phyloP scores from a whole-genome alignment of 371 early-diverging fungal genomes.

The Antonospora locustae region DNA sequence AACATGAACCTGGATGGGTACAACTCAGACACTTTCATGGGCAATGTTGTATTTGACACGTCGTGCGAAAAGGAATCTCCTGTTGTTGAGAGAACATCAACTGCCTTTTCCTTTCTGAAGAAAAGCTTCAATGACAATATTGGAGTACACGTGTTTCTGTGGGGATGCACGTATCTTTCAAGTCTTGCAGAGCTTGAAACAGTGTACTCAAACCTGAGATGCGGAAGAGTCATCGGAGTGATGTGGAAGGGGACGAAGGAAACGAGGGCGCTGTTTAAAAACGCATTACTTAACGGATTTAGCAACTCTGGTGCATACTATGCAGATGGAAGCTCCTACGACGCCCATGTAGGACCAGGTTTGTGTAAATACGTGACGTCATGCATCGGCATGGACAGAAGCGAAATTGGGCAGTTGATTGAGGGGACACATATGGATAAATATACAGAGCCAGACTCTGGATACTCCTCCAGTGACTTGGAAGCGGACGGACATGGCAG shows the following conservation, averaged over 20 bases:
- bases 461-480: not conserved
- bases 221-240: conserved; percentile 40
- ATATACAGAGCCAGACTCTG: conserved; percentile 4
- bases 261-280: conserved; percentile 35
- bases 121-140: conserved; percentile 12
- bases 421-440: not conserved
- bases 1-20: conserved; percentile 11
- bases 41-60: conserved; percentile 12
- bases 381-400: conserved; percentile 7
- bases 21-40: conserved; percentile 20
- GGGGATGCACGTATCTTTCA: conserved; percentile 24
- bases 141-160: conserved; percentile 41
- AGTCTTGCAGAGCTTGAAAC: not conserved
- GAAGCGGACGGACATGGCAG: too few relatives aligned
- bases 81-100: conserved; percentile 15
- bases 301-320: conserved; percentile 5
- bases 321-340: not conserved
- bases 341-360: not conserved
- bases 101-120: conserved; percentile 14
- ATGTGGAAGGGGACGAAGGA: conserved; percentile 39
- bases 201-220: conserved; percentile 20
- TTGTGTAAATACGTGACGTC: conserved; percentile 6
- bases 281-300: conserved; percentile 36
- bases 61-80: conserved; percentile 43
- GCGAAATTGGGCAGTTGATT: conserved; percentile 12